A percentile compares a stretch with the other conserved stretches of the same genome.
phyloP scores from a whole-genome alignment of 2,329 filamentous ascomycete species.

The Sporothrix brasiliensis region DNA sequence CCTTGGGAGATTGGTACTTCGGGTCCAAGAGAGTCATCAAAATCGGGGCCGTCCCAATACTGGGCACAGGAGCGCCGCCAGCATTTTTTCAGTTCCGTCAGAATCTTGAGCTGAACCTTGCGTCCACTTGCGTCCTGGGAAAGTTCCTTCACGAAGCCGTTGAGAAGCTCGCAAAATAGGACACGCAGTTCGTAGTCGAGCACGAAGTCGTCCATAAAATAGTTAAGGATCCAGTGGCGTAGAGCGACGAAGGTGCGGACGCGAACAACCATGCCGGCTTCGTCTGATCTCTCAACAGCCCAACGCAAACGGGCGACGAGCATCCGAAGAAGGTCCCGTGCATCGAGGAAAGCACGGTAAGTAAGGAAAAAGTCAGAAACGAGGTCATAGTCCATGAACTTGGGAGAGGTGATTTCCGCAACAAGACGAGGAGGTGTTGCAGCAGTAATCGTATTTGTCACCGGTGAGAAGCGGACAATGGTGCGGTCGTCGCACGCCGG shows the following conservation, averaged over 20 bases:
- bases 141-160: constrained; percentile 64
- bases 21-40: constrained; percentile 61
- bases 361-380: constrained; percentile 98
- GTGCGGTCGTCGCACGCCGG: constrained; percentile 76
- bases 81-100: constrained; percentile 93
- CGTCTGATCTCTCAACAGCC: constrained; percentile 78
- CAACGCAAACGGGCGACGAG: constrained; percentile 83
- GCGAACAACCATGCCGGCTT: constrained; percentile 88
- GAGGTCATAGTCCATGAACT: constrained; percentile 93
- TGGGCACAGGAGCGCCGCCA: constrained; percentile 89
- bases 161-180: constrained; percentile 80
- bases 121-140: constrained; percentile 49
- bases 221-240: constrained; percentile 96
- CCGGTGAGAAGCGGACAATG: constrained; percentile 78
- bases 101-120: constrained; percentile 74
- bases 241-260: constrained; percentile 94
- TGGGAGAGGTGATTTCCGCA: constrained; percentile 93
- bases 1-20: constrained; percentile 74
- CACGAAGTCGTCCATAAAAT: constrained; percentile 94
- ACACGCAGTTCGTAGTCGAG: constrained; percentile 71
- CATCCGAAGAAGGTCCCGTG: constrained; percentile 76
- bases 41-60: constrained; percentile 81
- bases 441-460: constrained; percentile 75
- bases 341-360: constrained; percentile 82
- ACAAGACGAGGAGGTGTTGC: constrained; percentile 90